Evolutionary conservation across 371 early-diverging fungal genomes (phyloP).

Genomic region (Gilbertella persicaria): DNA sequence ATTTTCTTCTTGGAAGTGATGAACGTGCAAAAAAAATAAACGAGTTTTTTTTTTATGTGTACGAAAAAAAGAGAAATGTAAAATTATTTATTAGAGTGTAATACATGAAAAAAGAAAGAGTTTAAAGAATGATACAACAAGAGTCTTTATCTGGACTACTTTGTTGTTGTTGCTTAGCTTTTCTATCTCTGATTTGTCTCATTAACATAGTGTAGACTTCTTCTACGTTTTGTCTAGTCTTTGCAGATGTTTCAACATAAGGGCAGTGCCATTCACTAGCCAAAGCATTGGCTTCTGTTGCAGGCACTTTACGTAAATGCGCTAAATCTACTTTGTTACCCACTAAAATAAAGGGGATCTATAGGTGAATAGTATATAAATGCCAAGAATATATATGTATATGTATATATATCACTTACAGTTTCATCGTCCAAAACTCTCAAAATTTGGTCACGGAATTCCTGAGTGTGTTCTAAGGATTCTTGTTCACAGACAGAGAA

Average conservation of each 20-base stretch:
- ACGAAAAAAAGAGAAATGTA: no score
- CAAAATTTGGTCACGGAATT: conserved; percentile 88
- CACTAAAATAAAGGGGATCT: conserved; percentile 80
- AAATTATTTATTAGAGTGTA: conserved; percentile 2
- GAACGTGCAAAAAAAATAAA: background rate
- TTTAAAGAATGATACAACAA: conserved; percentile 50
- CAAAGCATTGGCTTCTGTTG: conserved; percentile 67
- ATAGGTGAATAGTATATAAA: background rate
- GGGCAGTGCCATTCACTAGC: conserved; percentile 81
- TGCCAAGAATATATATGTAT: no score
- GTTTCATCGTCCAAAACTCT: conserved; percentile 85
- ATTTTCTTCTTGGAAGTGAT: no score
- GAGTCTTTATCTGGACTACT: conserved; percentile 49
- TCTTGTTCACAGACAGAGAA: conserved; percentile 86
- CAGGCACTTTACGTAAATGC: conserved; percentile 69
- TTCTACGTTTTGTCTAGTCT: conserved; percentile 86
- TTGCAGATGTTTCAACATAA: conserved; percentile 88
- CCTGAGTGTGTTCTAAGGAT: conserved; percentile 80
- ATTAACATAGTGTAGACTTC: conserved; percentile 77
- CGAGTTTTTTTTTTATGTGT: no score
- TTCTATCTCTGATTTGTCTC: conserved; percentile 77
- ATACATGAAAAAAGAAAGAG: conserved; percentile 1
- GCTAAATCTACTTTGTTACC: conserved; percentile 89
- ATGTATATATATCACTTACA: no score
- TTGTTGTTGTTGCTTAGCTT: conserved; percentile 56